Percentiles rank a stretch among this genome's conserved stretches.
These are phyloP conservation scores for Eutypella sp. DNA, from an alignment of 2,329 filamentous ascomycete species.

Conservation along the genomic window DNA sequence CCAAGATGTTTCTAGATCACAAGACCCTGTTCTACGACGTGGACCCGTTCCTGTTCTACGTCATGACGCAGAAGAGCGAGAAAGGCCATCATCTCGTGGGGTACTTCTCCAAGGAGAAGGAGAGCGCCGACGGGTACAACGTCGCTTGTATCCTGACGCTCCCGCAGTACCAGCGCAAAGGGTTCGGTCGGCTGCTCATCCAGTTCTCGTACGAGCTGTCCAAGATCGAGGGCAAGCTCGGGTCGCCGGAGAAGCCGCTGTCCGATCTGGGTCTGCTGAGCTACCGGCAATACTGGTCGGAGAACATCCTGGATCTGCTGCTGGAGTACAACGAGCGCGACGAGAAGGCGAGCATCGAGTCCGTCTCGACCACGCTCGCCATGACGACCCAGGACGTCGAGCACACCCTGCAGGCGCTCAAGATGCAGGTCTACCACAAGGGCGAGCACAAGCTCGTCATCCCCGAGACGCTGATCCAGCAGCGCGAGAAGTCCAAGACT, in stretches of 20 bases:
- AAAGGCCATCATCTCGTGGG: conserved; percentile 93
- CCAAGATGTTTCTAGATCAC: conserved; percentile 92
- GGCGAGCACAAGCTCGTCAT: conserved; percentile 95
- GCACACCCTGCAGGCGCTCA: conserved; percentile 87
- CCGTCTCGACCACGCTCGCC: conserved; percentile 70
- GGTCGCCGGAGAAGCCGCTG: conserved; percentile 93
- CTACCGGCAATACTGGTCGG: conserved; percentile 97
- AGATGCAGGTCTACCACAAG: conserved; percentile 94
- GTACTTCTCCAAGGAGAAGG: conserved; percentile 99
- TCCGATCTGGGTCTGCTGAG: conserved; percentile 89
- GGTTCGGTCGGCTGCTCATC: conserved; percentile 88
- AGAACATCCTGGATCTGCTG: conserved; percentile 86
- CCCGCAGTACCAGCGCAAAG: conserved; percentile 92
- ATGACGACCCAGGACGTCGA: conserved; percentile 99
- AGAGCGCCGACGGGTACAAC: conserved; percentile 94
- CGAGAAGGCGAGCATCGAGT: conserved; percentile 77
- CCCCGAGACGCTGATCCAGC: conserved; percentile 74
- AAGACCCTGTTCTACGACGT: conserved; percentile 99
- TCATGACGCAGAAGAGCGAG: conserved; percentile 87
- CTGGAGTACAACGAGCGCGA: conserved; percentile 64
- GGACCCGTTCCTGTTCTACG: conserved; percentile 98
- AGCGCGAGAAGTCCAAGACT: conserved; percentile 72
- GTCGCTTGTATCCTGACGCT: conserved; percentile 96
- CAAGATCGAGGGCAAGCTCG: conserved; percentile 90
- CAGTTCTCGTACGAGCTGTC: conserved; percentile 97